Base-by-base conservation (phyloP, 2,329 filamentous ascomycete species). In the Verruconis gallopava region DNA sequence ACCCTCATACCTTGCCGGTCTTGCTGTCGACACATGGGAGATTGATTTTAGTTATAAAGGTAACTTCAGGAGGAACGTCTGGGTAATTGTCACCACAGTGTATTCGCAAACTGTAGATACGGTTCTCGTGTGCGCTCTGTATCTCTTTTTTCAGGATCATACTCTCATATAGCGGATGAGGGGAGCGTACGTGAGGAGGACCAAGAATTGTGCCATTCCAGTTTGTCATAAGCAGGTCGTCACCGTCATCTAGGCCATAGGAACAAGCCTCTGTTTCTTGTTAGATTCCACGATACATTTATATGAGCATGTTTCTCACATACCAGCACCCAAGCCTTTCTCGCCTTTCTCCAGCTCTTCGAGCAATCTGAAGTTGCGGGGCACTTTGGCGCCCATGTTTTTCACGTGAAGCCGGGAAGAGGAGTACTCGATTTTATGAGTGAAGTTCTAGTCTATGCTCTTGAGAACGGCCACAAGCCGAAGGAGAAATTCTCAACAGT, bases 321-420 rank as follows among this genome's bases (percentile, higher is more conserved):
- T 64, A 85, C 85, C 85, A 61, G 89, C 86, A 57, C 91, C 89
- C 49, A 91, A 73, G 47, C 91, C 91, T 66, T 98, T 98, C 70
- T 98, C 91, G 57, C 91, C 91, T 70, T 96, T 96, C 70, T 98
- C 91, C 15, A 98, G 74, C 77, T 98, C 91, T 63, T 95, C 91
- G 44, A 98, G 73, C 51, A 98, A 76, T 58, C 89, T 81, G 62
- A 98, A 98, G 69, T 96, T 96, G 61, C 91, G 77, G 47, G 91
- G 91, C 44, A 98, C 76, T 64, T 93, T 85, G 45, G 82, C 78
- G 44, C 68, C 61, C 73, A 78, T 79, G 40, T 19, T 35, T 6
- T 9, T 5, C n/a, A n/a, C n/a, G n/a, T n/a, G n/a, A n/a, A n/a
- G n/a, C n/a, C n/a, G n/a, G n/a, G n/a, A n/a, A n/a, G n/a, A n/a